Conservation (phyloP, 2,329 filamentous ascomycete genomes). For the Epichloe scottii region DNA sequence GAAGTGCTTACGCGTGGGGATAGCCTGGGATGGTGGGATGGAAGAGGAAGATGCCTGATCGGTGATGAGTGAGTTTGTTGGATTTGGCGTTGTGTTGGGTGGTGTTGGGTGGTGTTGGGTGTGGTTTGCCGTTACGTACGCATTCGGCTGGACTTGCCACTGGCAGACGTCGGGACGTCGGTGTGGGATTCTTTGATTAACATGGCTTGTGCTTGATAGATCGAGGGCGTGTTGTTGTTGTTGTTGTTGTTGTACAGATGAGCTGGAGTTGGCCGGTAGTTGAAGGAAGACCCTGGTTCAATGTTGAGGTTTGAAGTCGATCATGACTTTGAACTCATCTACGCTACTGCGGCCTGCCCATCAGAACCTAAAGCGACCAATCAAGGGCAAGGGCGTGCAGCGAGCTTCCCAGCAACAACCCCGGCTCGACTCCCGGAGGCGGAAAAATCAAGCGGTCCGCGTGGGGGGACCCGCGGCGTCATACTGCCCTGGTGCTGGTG, state of each 20-base stretch:
- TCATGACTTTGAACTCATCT: not conserved
- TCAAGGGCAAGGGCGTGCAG: too few relatives aligned
- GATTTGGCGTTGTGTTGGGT: not conserved
- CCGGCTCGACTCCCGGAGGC: not conserved
- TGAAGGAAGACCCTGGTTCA: too few relatives aligned
- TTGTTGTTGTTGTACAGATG: too few relatives aligned
- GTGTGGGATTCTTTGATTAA: slow-evolving; percentile 40
- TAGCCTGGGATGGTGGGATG: slow-evolving; percentile 77
- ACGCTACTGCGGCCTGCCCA: too few relatives aligned
- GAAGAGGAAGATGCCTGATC: slow-evolving; percentile 75
- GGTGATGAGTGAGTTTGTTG: slow-evolving; percentile 4
- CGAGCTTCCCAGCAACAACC: too few relatives aligned
- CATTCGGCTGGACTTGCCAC: slow-evolving; percentile 43
- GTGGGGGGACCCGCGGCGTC: too few relatives aligned
- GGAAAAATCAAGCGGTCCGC: slow-evolving; percentile 5
- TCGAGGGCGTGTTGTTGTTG: too few relatives aligned
- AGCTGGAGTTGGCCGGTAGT: not conserved
- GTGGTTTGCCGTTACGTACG: slow-evolving; percentile 21
- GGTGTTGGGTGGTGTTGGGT: too few relatives aligned
- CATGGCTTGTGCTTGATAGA: slow-evolving; percentile 18
- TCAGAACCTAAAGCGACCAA: not conserved
- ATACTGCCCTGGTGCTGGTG: not conserved
- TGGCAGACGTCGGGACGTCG: slow-evolving; percentile 37
- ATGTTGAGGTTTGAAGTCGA: too few relatives aligned
- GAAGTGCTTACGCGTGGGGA: slow-evolving; percentile 58